These are phyloP conservation scores for Platanus orientalis DNA, from an alignment of 164 flowering plant species.

Conservation along the genomic window DNA sequence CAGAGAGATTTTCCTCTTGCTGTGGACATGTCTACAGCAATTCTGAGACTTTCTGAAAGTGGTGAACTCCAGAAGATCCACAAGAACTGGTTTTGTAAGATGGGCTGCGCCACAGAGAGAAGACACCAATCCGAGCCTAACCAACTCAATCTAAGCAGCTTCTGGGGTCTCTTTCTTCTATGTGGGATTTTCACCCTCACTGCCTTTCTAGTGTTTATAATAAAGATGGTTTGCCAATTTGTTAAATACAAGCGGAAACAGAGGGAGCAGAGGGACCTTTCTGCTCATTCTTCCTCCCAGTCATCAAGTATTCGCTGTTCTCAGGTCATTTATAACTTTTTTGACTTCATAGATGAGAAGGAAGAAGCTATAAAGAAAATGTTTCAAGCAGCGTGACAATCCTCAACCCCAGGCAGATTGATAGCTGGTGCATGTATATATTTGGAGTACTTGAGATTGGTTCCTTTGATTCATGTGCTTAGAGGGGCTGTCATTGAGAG, in stretches of 20 bases:
- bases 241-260: slow-evolving; percentile 37
- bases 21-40: slow-evolving; percentile 61
- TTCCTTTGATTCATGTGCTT: neutral
- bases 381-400: slow-evolving; percentile 29
- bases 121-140: slow-evolving; percentile 25
- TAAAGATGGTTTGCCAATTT: slow-evolving; percentile 38
- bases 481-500: neutral
- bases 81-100: slow-evolving; percentile 51
- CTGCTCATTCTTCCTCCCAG: slow-evolving; percentile 20
- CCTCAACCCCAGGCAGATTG: slow-evolving; percentile 15
- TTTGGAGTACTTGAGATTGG: neutral
- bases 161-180: slow-evolving; percentile 62
- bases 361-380: slow-evolving; percentile 64
- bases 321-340: slow-evolving; percentile 36
- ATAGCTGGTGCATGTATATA: slow-evolving; percentile 1
- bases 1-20: slow-evolving; percentile 63
- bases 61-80: slow-evolving; percentile 50
- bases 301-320: slow-evolving; percentile 29
- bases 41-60: slow-evolving; percentile 53
- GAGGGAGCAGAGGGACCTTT: slow-evolving; percentile 22
- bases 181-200: slow-evolving; percentile 37
- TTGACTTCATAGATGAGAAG: slow-evolving; percentile 67
- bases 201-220: slow-evolving; percentile 47
- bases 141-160: slow-evolving; percentile 58
- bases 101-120: slow-evolving; percentile 32